Percentiles rank a stretch among this genome's conserved stretches.
Conservation (phyloP, 208 protist species). For the Paratrypanosoma confusum region DNA sequence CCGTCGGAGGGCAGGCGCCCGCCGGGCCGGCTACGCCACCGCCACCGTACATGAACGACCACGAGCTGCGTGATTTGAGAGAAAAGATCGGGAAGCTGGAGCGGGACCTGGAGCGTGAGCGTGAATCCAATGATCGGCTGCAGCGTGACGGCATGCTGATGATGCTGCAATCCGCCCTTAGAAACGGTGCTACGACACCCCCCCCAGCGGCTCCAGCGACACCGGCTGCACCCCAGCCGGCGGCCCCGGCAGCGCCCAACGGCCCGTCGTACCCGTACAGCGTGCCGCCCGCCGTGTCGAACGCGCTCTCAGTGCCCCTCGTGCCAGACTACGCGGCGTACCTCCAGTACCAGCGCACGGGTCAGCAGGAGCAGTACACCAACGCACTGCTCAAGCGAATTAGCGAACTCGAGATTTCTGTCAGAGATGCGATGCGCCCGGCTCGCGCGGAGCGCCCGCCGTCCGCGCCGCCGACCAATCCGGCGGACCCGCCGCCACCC, state of each 20-base stretch:
- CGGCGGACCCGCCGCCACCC: no score
- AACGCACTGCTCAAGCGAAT: constrained; percentile 57
- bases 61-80: constrained; percentile 21
- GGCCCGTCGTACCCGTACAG: not conserved
- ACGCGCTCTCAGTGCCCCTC: constrained; percentile 55
- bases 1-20: constrained; percentile 1
- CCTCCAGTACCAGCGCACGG: constrained; percentile 59
- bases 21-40: not conserved
- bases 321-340: constrained; percentile 63
- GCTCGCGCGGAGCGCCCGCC: no score
- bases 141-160: constrained; percentile 49
- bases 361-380: constrained; percentile 47
- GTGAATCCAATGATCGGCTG: constrained; percentile 29
- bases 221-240: not conserved
- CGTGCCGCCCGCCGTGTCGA: constrained; percentile 11
- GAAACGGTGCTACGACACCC: no score
- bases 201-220: no score
- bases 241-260: not conserved
- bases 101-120: constrained; percentile 28
- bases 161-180: constrained; percentile 45
- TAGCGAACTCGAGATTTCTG: constrained; percentile 41
- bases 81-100: constrained; percentile 44
- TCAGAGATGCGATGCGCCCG: constrained; percentile 32
- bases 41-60: constrained; percentile 1
- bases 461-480: no score